phyloP scores from a whole-genome alignment of 805 yeast species.

The Monosporozyma solicola region DNA sequence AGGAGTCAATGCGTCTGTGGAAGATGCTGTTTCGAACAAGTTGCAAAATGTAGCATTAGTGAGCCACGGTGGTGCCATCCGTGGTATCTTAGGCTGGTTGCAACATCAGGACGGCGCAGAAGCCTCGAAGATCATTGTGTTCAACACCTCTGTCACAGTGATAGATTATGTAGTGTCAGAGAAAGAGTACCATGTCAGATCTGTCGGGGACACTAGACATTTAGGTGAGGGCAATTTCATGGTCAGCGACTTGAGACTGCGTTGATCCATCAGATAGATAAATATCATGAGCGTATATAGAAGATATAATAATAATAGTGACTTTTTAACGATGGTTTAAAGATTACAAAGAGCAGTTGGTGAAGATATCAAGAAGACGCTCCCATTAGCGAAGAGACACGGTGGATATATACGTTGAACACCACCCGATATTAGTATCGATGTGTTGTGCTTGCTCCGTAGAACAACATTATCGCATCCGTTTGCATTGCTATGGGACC shows the following conservation, averaged over 20 bases:
- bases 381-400: too few relatives aligned
- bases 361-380: too few relatives aligned
- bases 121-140: constrained; percentile 46
- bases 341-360: background rate
- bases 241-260: constrained; percentile 40
- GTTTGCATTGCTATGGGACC: background rate
- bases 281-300: too few relatives aligned
- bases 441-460: background rate
- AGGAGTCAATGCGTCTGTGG: constrained; percentile 38
- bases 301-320: background rate
- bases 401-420: background rate
- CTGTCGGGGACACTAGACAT: constrained; percentile 62
- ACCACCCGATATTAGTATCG: background rate
- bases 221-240: constrained; percentile 46
- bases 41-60: constrained; percentile 48
- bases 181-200: constrained; percentile 37
- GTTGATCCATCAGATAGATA: constrained; percentile 20
- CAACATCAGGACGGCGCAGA: constrained; percentile 36
- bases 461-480: background rate
- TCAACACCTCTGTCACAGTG: constrained; percentile 64
- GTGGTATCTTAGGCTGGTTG: constrained; percentile 47
- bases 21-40: constrained; percentile 25
- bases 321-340: background rate
- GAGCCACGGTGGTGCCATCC: constrained; percentile 77
- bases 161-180: constrained; percentile 44